Conservation (phyloP, 495 filamentous ascomycete species). For the Trichoderma gamsii region DNA sequence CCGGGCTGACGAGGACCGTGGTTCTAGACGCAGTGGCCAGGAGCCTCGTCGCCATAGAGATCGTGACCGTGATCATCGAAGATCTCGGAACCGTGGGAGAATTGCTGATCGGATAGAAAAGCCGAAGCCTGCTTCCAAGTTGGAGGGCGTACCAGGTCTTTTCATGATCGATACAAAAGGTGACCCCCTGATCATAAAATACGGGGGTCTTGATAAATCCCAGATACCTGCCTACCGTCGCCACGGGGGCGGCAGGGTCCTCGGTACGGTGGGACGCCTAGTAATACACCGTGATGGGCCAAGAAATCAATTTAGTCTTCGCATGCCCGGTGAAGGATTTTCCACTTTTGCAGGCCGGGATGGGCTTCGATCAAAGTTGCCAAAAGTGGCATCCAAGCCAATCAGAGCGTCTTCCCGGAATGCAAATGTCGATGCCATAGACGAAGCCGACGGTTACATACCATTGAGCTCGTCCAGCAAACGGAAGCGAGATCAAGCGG, state of each 20-base stretch:
- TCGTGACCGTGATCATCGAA: neutral
- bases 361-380: constrained; percentile 25
- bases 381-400: constrained; percentile 23
- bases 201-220: constrained; percentile 37
- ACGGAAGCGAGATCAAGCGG: constrained; percentile 30
- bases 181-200: constrained; percentile 39
- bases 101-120: neutral
- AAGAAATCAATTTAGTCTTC: constrained; percentile 33
- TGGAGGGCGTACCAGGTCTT: constrained; percentile 10
- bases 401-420: constrained; percentile 22
- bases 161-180: constrained; percentile 39
- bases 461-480: constrained; percentile 33
- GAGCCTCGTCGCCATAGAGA: constrained; percentile 4
- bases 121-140: neutral
- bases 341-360: constrained; percentile 36
- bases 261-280: constrained; percentile 34
- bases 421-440: constrained; percentile 16
- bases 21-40: neutral
- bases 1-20: neutral
- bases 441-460: constrained; percentile 33
- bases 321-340: constrained; percentile 24
- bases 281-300: constrained; percentile 30
- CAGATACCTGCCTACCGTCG: constrained; percentile 38
- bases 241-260: constrained; percentile 33
- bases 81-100: neutral